phyloP scores from a whole-genome alignment of 2,329 filamentous ascomycete species.

The Penicillium polonicum region DNA sequence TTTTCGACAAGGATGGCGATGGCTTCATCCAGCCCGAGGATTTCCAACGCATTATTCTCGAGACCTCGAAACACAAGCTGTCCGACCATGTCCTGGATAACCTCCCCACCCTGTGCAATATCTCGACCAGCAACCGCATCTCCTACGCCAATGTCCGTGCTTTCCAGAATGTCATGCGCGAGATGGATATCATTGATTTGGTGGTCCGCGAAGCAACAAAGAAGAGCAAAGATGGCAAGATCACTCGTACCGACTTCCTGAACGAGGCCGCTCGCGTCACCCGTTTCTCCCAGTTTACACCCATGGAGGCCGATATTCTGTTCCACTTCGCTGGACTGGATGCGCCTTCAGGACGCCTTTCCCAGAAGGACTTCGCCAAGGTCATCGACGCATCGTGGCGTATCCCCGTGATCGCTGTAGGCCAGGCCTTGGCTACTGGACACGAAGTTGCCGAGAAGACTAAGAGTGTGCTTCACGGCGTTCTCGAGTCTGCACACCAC shows the following conservation, averaged over 20 bases:
- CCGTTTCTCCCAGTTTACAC: slow-evolving; percentile 92
- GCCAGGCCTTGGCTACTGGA: slow-evolving; percentile 45
- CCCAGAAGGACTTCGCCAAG: slow-evolving; percentile 83
- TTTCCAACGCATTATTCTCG: slow-evolving; percentile 93
- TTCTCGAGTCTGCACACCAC: slow-evolving; percentile 81
- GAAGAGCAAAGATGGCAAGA: slow-evolving; percentile 85
- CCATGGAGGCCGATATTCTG: slow-evolving; percentile 97
- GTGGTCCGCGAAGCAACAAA: slow-evolving; percentile 83
- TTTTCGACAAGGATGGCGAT: slow-evolving; percentile 86
- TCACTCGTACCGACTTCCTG: slow-evolving; percentile 89
- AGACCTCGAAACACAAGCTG: slow-evolving; percentile 92
- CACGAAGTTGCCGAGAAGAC: slow-evolving; percentile 57
- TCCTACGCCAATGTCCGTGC: slow-evolving; percentile 96
- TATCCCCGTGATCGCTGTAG: slow-evolving; percentile 58
- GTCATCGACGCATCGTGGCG: slow-evolving; percentile 94
- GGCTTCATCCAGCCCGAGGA: slow-evolving; percentile 94
- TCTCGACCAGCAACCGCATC: slow-evolving; percentile 85
- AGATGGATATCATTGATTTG: slow-evolving; percentile 96
- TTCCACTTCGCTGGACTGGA: slow-evolving; percentile 97
- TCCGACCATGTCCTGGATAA: slow-evolving; percentile 93
- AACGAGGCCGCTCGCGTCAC: slow-evolving; percentile 90
- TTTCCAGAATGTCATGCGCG: slow-evolving; percentile 95
- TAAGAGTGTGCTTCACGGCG: slow-evolving; percentile 59
- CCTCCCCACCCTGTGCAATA: slow-evolving; percentile 90
- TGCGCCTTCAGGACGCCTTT: slow-evolving; percentile 79